Evolutionary conservation across 208 protist genomes (phyloP), one percentile per base, ranked within the genome.

Genomic region (Crithidia sp.): DNA sequence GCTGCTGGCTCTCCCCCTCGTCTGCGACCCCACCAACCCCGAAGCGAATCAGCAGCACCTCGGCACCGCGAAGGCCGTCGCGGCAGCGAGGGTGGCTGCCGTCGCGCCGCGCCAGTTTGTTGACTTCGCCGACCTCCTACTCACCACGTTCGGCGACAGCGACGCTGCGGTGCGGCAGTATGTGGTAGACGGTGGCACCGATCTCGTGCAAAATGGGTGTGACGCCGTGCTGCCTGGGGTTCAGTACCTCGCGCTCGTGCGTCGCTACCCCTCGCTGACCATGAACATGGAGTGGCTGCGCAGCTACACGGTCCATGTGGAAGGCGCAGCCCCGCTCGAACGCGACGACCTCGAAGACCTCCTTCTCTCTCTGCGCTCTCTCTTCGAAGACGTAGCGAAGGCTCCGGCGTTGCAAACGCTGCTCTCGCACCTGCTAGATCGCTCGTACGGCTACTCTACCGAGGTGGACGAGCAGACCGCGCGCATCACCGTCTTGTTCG

Each of bases 71-170:
- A 94, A 92, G 79, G 91, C 88, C 13, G 56, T 96, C 44, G 78
- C 77, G 61, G 88, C 84, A 2, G 88, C 88, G 3, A 80, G 87
- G 59, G 57, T 78, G 9, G 79, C 81, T 19, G 85, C 88, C 12
- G 79, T 94, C 10, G 89, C 82, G 12, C 85, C 91, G 0, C 83
- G 85, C 59, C 87, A 89, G 71, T 96, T 94, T 66, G 85, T 92
- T n/a, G 86, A 79, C 2, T 73, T 96, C 3, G 81, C 84, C 37
- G 85, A 94, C 56, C 79, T 94, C 37, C 82, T 94, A 14, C 68
- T 79, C 19, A 53, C 74, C 49, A 71, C 85, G 12, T 94, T 93
- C 76, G 85, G 83, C 4, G 81, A 82, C 43, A 61, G 61, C 0
- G 85, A 91, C 40, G 79, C 56, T 13, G 74, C 70, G 9, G 86